These are phyloP conservation scores for Collybia sp. DNA, from an alignment of 768 basidiomycete genomes.

Conservation along the genomic window DNA sequence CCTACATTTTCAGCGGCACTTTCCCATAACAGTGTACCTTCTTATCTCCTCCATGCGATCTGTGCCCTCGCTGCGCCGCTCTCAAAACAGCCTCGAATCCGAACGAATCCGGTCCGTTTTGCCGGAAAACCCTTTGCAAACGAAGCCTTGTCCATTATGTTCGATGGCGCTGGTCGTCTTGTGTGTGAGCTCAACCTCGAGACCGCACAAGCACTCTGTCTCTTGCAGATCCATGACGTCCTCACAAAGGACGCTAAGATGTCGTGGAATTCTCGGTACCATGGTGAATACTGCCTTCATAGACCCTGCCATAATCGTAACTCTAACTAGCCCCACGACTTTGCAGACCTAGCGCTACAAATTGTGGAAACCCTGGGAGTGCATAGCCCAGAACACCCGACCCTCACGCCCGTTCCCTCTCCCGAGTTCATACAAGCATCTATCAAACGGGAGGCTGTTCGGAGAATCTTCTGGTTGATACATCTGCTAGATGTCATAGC, in stretches of 20 bases:
- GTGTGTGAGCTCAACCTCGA: conserved; percentile 59
- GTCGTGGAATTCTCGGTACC: conserved; percentile 39
- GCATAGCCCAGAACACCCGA: conserved; percentile 56
- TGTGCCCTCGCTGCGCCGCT: conserved; percentile 77
- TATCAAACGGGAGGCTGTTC: conserved; percentile 74
- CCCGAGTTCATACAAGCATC: conserved; percentile 55
- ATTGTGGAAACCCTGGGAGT: conserved; percentile 67
- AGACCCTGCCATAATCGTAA: conserved; percentile 15
- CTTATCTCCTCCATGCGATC: conserved; percentile 66
- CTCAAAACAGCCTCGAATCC: conserved; percentile 61
- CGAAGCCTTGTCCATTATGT: conserved; percentile 65
- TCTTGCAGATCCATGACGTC: conserved; percentile 67
- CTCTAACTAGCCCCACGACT: conserved; percentile 8
- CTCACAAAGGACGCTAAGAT: conserved; percentile 36
- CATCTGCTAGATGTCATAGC: conserved; percentile 53
- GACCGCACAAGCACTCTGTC: conserved; percentile 71
- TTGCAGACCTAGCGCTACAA: conserved; percentile 54
- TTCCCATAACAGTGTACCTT: conserved; percentile 61
- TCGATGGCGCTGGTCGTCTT: conserved; percentile 62
- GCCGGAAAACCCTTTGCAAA: conserved; percentile 55
- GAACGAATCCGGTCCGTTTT: conserved; percentile 47
- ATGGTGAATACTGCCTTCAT: conserved; percentile 32
- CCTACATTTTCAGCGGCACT: conserved; percentile 69
- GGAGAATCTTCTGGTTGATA: conserved; percentile 79
- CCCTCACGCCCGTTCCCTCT: conserved; percentile 53